Evolutionary conservation across 257 asterid genomes (phyloP).

Genomic region (Nemophila menziesii): DNA sequence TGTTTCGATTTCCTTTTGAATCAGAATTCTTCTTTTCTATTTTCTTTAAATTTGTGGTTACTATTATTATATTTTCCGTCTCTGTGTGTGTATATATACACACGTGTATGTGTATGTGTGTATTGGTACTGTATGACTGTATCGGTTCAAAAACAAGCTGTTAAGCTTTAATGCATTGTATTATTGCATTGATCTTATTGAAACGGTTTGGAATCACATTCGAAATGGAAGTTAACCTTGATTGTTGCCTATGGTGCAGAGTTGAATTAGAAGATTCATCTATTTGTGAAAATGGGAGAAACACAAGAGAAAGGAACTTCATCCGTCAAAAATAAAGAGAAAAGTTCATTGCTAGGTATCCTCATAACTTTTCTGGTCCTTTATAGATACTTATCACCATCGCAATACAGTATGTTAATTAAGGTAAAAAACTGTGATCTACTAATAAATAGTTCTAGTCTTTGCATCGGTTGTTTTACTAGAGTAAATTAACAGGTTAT

Average conservation of each 20-base stretch:
- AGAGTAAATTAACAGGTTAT: neutral
- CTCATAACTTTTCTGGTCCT: slow-evolving; percentile 6
- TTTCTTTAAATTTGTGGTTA: no score
- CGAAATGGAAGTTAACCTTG: neutral
- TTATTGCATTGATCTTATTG: no score
- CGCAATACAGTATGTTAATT: neutral
- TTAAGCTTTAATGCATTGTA: no score
- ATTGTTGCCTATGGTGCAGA: slow-evolving; percentile 21
- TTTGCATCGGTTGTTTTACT: neutral
- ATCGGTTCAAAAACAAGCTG: no score
- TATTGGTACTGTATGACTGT: no score
- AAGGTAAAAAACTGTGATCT: slow-evolving; percentile 7
- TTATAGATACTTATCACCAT: neutral
- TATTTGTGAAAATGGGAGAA: slow-evolving; percentile 42
- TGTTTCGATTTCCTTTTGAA: no score
- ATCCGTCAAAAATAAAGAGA: slow-evolving; percentile 31
- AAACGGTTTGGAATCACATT: no score
- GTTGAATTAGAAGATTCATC: slow-evolving; percentile 6
- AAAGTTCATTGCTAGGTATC: slow-evolving; percentile 51
- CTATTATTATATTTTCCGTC: no score
- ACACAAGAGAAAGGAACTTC: slow-evolving; percentile 36
- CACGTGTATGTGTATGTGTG: no score
- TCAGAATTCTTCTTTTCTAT: no score
- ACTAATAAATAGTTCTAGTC: neutral
- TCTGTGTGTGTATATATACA: no score